Base-by-base conservation (phyloP, 2,329 filamentous ascomycete genomes). In the Hortaea werneckii region DNA sequence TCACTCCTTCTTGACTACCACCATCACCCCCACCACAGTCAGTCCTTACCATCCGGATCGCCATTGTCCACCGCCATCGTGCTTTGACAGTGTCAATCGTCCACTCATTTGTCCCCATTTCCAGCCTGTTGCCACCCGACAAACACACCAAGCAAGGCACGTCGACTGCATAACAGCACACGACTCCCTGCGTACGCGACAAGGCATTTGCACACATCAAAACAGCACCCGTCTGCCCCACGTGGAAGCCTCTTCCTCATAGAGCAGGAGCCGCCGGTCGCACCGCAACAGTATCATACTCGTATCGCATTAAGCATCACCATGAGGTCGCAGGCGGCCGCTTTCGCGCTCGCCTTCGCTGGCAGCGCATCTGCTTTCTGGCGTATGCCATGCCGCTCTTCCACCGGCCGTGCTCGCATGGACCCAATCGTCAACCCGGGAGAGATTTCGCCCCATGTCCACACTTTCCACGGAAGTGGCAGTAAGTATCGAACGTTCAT, bases 331-430 rank as follows among this genome's bases (percentile, higher is more conserved):
- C 49, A 50, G 43, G 51, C 50, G 40, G 45, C 43, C 46, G 35
- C 50, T 44, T 44, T 53, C 46, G 54, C 55, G 37, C 53, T 63
- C 32, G 27, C 58, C 32, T 55, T 59, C 35, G 57, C 55, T n/a
- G 51, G 58, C 52, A 51, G 50, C 50, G 61, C 50, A 30, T 52
- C 58, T 55, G 88, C 84, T 49, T 95, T 95, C 67, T 95, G 86
- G 86, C 86, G 88, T 62, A 85, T 95, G 76, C 83, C 87, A 58
- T 95, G 87, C 66, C 83, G 78, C 55, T 81, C 80, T 46, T 75
- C 77, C 40, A 72, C 80, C 53, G 85, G 80, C 51, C 64, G 86
- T 46, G 83, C 79, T 42, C 78, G 86, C 47, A 72, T 94, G 37
- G 87, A 95, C 61, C 87, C 87, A 12, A 72, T 95, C 46, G 73